Evolutionary conservation across 495 filamentous ascomycete genomes (phyloP), one percentile per base, ranked within the genome.

Genomic region (Neurospora hispaniola): DNA sequence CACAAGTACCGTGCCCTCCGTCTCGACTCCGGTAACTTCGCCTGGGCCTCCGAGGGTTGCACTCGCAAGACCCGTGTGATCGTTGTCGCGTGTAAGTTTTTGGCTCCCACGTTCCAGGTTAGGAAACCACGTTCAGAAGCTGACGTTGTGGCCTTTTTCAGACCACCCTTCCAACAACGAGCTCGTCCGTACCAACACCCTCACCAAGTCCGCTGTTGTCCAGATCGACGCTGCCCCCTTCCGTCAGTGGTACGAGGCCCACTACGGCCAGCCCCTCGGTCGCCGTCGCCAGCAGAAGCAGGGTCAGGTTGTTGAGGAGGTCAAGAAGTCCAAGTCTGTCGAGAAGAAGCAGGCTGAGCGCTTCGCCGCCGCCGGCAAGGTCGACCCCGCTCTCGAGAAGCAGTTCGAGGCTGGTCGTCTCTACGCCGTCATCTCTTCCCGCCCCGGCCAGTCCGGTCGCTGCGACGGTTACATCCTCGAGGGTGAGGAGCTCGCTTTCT

Each of bases 81-180:
- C 84, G 93, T 86, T 79, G 96, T 98, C 86, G 91, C 90, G 80
- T 99, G 79, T 80, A 75, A 69, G 79, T 79, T 38, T 46, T 48
- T 38, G 8, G 3, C 20, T 59, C n/a, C 9, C 46, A 6, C 71
- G 1, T 66, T 23, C 10, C 14, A 27, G 40, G 16, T 69, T 43
- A 11, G 39, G 39, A 23, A 9, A 40, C 10, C 31, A 40, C 12
- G 27, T 66, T 35, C 27, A 66, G 14, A 71, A 48, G 68, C 74
- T 78, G 71, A 78, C 69, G 1, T 16, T 27, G 12, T 27, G 23
- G 6, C 48, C 14, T 48, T 59, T 14, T 11, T 23, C 35, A 80
- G 79, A 91, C 91, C 96, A 99, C 85, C 96, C 96, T 71, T 98
- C 96, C 83, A 99, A 99, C 93, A 99, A 99, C 91, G 96, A 99